A percentile compares a stretch with the other conserved stretches of the same genome.
Evolutionary conservation across 768 basidiomycete species (phyloP).

Genomic region (Tylopilus subfusipes): DNA sequence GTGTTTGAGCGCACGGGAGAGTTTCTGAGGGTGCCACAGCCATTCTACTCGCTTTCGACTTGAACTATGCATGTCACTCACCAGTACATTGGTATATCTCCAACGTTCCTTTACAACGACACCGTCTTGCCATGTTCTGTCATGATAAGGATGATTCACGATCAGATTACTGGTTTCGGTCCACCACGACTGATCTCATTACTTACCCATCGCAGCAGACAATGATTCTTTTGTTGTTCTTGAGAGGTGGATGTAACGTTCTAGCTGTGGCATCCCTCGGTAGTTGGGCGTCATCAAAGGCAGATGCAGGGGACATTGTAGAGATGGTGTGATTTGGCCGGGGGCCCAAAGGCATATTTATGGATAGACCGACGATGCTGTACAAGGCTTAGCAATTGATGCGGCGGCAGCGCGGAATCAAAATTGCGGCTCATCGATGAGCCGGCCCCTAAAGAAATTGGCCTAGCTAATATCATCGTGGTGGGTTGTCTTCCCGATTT

Average conservation of each 20-base stretch:
- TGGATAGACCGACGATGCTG: conserved; percentile 4
- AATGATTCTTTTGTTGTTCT: conserved; percentile 55
- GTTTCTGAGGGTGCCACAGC: conserved; percentile 36
- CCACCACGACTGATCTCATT: background rate
- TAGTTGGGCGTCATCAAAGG: background rate
- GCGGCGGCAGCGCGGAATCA: background rate
- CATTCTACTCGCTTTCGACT: background rate
- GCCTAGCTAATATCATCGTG: too few species aligned
- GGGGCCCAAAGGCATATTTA: conserved; percentile 20
- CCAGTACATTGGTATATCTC: conserved; percentile 55
- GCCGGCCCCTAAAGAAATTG: background rate
- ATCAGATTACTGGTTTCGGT: background rate
- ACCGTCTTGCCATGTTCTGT: conserved; percentile 74
- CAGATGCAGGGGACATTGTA: conserved; percentile 12
- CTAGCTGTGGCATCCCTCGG: background rate
- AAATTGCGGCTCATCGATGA: background rate
- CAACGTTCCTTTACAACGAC: conserved; percentile 41
- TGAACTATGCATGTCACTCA: conserved; percentile 22
- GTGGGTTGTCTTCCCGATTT: too few species aligned
- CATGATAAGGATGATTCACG: background rate
- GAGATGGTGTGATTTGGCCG: background rate
- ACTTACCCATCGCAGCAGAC: conserved; percentile 75
- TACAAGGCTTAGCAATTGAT: background rate
- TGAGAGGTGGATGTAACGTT: conserved; percentile 1
- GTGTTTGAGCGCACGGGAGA: conserved; percentile 50